Evolutionary conservation across 228 moss, liverwort and hornwort genomes (phyloP).

Genomic region (Sphagnum fallax): DNA sequence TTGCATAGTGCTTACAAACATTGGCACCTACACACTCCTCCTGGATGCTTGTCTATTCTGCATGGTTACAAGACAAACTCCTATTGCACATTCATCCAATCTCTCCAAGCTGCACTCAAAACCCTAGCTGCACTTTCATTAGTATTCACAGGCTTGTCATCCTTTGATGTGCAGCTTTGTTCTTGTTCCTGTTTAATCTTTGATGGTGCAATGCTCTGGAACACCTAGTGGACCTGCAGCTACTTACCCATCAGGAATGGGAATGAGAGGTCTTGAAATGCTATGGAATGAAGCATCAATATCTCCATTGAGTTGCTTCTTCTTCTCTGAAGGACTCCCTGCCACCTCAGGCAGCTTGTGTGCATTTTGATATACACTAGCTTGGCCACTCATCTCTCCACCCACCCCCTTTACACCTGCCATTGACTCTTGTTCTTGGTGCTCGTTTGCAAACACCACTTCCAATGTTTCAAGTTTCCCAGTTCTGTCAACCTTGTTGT

Average conservation of each 20-base stretch:
- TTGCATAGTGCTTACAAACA: no score
- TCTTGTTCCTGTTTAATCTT: no score
- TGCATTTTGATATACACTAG: constrained; percentile 20
- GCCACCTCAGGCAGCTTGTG: constrained; percentile 13
- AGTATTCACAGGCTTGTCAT: no score
- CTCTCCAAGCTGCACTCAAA: no score
- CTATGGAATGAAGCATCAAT: constrained; percentile 6
- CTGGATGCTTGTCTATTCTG: no score
- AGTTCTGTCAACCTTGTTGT: constrained; percentile 14
- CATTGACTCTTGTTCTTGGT: constrained; percentile 21
- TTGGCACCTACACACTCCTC: no score
- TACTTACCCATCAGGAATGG: constrained; percentile 44
- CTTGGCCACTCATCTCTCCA: constrained; percentile 27
- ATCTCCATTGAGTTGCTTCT: constrained; percentile 29
- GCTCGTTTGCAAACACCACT: constrained; percentile 40
- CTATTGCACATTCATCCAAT: no score
- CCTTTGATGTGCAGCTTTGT: no score
- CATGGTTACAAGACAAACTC: no score
- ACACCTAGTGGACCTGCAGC: no score
- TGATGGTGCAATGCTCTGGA: no score
- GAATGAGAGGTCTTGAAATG: constrained; percentile 24
- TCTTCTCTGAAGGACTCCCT: constrained; percentile 28
- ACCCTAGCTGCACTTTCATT: no score
- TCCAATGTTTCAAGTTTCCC: constrained; percentile 34
- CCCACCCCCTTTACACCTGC: constrained; percentile 39